Evolutionary conservation across 2,329 filamentous ascomycete species (phyloP), one percentile per base, ranked within the genome.

Genomic region (Phialophora tarda): DNA sequence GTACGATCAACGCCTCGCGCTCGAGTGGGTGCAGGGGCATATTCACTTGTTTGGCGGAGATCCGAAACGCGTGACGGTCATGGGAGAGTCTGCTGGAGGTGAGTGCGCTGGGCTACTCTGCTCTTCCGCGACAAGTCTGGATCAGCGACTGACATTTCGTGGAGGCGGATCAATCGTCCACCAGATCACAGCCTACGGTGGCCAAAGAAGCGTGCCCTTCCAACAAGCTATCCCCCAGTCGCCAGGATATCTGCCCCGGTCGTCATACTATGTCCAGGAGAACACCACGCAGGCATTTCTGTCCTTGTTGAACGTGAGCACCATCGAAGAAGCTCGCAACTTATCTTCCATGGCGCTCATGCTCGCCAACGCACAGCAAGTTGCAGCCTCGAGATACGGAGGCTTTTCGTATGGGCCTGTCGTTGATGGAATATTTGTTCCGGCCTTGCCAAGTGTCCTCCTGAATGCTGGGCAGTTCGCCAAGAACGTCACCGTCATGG

Each of bases 11-110:
- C 78, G 83, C 12, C 76, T 86, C n/a, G 84, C 84, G 26, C 75
- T 89, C 7, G 77, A 86, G 70, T 89, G 86, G 86, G 79, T 88
- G 2, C 80, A 84, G 62, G 73, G 81, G 48, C 77, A 86, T 66
- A 86, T 87, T 62, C 76, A 82, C 69, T 74, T 80, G 11, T 88
- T 88, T 69, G 85, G 86, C 10, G 85, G 85, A 12, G 82, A 87
- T 72, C 75, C 80, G 2, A 73, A 77, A 2, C 77, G 78, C 14
- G 80, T 86, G 44, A 86, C 84, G 0, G 77, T 85, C 14, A 78
- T 84, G 21, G 84, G 83, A 5, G 77, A 84, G 71, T 83, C 80
- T 28, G 84, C 85, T 32, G 84, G 59, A 28, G 84, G 78, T 51
- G 48, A 51, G 48, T 51, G 21, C 23, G 21, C 21, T 12, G 6